Evolutionary conservation across 192 early-diverging fungal species (phyloP).

Genomic region (Chytriomyces sp.): DNA sequence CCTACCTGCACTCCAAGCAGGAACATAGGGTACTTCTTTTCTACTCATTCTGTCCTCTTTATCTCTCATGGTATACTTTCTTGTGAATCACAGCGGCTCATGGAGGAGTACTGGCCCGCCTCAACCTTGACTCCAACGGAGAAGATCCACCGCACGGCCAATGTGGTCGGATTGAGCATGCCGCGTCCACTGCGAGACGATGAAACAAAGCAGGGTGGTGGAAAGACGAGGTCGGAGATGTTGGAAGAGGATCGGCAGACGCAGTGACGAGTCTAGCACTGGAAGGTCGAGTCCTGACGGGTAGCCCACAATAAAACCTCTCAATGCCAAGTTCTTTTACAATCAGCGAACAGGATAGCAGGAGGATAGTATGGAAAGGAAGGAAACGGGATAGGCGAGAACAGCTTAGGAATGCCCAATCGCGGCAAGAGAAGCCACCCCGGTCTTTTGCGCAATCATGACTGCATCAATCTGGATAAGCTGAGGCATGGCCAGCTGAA

Average conservation of each 20-base stretch:
- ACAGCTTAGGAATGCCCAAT: no score
- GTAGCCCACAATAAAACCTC: no score
- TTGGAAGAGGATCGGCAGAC: no score
- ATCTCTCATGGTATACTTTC: not conserved
- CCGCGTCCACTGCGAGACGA: not conserved
- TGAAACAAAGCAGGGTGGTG: conserved; percentile 18
- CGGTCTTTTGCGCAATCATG: conserved; percentile 6
- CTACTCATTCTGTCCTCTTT: not conserved
- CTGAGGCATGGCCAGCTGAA: conserved; percentile 82
- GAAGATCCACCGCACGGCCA: conserved; percentile 5
- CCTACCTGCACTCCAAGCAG: not conserved
- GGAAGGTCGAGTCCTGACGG: no score
- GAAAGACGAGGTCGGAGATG: no score
- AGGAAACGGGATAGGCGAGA: no score
- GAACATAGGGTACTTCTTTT: conserved; percentile 17
- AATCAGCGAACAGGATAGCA: no score
- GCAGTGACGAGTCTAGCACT: no score
- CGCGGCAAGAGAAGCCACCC: no score
- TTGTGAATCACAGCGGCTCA: not conserved
- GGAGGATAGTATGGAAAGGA: no score
- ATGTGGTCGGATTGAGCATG: conserved; percentile 12
- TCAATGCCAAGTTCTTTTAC: no score
- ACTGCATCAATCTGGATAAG: conserved; percentile 90
- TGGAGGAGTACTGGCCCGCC: conserved; percentile 26
- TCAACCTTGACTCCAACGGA: conserved; percentile 1